Percentiles rank a stretch among this genome's conserved stretches.
phyloP scores from a whole-genome alignment of 2,329 filamentous ascomycete genomes.

The Geosmithia putterillii region DNA sequence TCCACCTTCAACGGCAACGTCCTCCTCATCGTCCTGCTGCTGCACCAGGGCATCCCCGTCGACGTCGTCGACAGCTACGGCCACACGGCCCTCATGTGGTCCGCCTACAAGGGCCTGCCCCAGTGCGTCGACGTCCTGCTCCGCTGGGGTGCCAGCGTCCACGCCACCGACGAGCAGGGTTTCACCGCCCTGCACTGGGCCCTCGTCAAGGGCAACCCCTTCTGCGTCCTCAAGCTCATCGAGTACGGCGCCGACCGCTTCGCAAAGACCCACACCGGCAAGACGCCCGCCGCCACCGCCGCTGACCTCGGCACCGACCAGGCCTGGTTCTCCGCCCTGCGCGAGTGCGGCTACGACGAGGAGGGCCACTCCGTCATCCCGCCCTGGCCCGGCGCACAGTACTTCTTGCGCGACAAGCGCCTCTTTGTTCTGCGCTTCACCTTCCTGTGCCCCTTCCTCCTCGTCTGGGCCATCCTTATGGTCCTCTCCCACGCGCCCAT shows the following conservation, averaged over 20 bases:
- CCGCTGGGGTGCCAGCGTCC: slow-evolving; percentile 89
- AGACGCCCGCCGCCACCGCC: slow-evolving; percentile 78
- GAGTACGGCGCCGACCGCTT: slow-evolving; percentile 95
- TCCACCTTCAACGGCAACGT: slow-evolving; percentile 96
- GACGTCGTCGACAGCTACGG: slow-evolving; percentile 82
- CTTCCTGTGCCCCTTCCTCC: slow-evolving; percentile 76
- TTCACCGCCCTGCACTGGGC: slow-evolving; percentile 96
- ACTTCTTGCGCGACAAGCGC: slow-evolving; percentile 64
- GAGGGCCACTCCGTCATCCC: slow-evolving; percentile 60
- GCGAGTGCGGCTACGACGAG: slow-evolving; percentile 72
- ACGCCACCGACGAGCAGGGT: slow-evolving; percentile 79
- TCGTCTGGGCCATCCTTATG: slow-evolving; percentile 59
- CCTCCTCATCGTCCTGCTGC: slow-evolving; percentile 72
- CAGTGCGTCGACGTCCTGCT: slow-evolving; percentile 85
- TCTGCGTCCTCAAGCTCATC: slow-evolving; percentile 84
- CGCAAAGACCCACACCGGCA: slow-evolving; percentile 77
- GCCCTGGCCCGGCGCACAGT: slow-evolving; percentile 60
- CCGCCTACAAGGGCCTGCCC: slow-evolving; percentile 92
- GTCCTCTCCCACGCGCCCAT: slow-evolving; percentile 64
- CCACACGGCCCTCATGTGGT: slow-evolving; percentile 97
- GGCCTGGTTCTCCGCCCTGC: slow-evolving; percentile 72
- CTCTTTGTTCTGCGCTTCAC: slow-evolving; percentile 74
- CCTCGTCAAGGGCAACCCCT: slow-evolving; percentile 80
- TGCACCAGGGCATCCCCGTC: slow-evolving; percentile 92
- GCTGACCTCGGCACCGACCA: slow-evolving; percentile 77